phyloP scores from a whole-genome alignment of 768 basidiomycete species.

The Paxillus ammoniavirescens region DNA sequence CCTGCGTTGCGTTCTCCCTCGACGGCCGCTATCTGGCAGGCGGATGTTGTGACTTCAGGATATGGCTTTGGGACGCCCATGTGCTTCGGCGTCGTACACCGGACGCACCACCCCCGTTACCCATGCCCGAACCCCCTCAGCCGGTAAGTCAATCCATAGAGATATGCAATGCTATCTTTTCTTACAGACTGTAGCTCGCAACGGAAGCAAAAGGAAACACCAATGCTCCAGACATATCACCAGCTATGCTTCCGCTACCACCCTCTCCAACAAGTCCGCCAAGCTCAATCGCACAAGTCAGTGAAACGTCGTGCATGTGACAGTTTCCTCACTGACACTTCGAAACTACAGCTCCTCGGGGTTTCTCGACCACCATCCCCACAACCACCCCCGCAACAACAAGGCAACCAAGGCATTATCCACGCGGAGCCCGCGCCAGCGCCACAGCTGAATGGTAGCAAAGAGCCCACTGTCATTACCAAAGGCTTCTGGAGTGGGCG shows the following conservation, averaged over 20 bases:
- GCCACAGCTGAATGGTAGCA: neutral
- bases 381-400: slow-evolving; percentile 2
- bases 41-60: slow-evolving; percentile 28
- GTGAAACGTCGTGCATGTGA: neutral
- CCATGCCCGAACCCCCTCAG: slow-evolving; percentile 7
- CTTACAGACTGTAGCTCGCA: slow-evolving; percentile 12
- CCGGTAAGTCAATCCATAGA: slow-evolving; percentile 7
- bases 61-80: slow-evolving; percentile 28
- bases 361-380: slow-evolving; percentile 3
- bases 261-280: slow-evolving; percentile 17
- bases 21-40: slow-evolving; percentile 28
- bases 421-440: slow-evolving; percentile 7
- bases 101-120: slow-evolving; percentile 7
- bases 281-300: slow-evolving; percentile 20
- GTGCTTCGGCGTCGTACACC: slow-evolving; percentile 17
- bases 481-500: slow-evolving; percentile 14
- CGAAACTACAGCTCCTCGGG: slow-evolving; percentile 13
- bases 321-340: neutral
- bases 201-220: slow-evolving; percentile 2
- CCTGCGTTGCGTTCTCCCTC: slow-evolving; percentile 32
- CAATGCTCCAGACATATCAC: slow-evolving; percentile 2
- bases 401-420: neutral
- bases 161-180: neutral
- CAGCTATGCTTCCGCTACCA: slow-evolving; percentile 21
- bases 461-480: neutral